phyloP scores from a whole-genome alignment of 2,329 filamentous ascomycete species.

The Trichoderma sp. region DNA sequence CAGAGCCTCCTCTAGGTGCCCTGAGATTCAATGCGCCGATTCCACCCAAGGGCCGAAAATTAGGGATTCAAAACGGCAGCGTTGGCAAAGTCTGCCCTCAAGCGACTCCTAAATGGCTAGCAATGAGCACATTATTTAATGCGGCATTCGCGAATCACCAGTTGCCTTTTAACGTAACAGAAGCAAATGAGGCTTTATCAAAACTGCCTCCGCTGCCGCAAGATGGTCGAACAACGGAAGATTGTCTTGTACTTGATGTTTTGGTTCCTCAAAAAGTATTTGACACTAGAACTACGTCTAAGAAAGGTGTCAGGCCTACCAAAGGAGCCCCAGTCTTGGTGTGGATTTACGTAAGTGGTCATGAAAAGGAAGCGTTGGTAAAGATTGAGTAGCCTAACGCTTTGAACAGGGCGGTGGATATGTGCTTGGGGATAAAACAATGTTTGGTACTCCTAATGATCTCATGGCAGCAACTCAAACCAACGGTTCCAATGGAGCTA shows the following conservation, averaged over 20 bases:
- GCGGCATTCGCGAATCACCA: neutral
- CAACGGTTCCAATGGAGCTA: neutral
- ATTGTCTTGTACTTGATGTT: conserved; percentile 23
- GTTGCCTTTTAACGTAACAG: conserved; percentile 12
- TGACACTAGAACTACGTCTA: neutral
- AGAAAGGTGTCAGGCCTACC: neutral
- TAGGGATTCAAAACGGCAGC: conserved; percentile 15
- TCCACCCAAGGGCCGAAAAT: conserved; percentile 12
- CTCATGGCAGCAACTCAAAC: conserved; percentile 16
- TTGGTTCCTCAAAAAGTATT: conserved; percentile 15
- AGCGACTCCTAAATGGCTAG: conserved; percentile 1
- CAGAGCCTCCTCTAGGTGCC: conserved; percentile 13
- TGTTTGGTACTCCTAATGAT: conserved; percentile 1
- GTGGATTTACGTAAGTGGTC: conserved; percentile 17
- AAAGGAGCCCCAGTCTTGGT: conserved; percentile 21
- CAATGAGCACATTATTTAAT: conserved; percentile 3
- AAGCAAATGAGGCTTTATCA: conserved; percentile 1
- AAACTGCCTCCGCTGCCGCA: neutral
- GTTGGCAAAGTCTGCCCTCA: conserved; percentile 24
- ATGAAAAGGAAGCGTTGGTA: neutral
- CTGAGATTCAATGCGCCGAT: conserved; percentile 4
- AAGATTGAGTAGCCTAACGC: neutral
- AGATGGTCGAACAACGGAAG: conserved; percentile 16
- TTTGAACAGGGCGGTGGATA: conserved; percentile 14
- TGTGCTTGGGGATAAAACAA: conserved; percentile 19